These are phyloP conservation scores for Phytophthora citricola DNA, from an alignment of 352 stramenopile species.

Conservation along the genomic window DNA sequence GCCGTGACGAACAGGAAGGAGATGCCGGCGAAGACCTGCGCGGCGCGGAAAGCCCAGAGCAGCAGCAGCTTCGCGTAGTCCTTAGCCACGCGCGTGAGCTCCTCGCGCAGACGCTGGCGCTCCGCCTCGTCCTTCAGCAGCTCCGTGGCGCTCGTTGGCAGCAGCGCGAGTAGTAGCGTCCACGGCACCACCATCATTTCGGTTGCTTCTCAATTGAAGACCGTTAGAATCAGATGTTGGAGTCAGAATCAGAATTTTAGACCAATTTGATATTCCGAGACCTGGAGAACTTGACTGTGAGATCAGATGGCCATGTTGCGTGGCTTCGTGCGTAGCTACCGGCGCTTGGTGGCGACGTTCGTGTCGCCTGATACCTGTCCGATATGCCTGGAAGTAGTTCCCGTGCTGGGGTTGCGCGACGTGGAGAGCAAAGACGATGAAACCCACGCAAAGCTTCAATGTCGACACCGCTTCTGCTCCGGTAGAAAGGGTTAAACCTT, in stretches of 20 bases:
- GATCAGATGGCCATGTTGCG: constrained; percentile 46
- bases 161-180: constrained; percentile 57
- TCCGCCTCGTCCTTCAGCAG: constrained; percentile 53
- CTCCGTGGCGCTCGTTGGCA: constrained; percentile 53
- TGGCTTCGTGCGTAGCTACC: constrained; percentile 58
- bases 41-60: constrained; percentile 44
- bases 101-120: constrained; percentile 54
- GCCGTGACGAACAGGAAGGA: constrained; percentile 60
- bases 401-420: constrained; percentile 47
- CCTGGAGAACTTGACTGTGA: background rate
- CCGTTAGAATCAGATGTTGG: constrained; percentile 2
- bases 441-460: constrained; percentile 52
- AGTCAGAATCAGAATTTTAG: constrained; percentile 1
- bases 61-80: constrained; percentile 44
- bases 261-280: background rate
- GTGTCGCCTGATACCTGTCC: constrained; percentile 47
- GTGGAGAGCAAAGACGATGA: constrained; percentile 30
- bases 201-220: background rate
- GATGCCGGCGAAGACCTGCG: constrained; percentile 44
- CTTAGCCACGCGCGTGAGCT: constrained; percentile 37
- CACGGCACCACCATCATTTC: constrained; percentile 47
- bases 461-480: constrained; percentile 67
- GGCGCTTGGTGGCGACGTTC: constrained; percentile 58
- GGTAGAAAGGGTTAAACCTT: constrained; percentile 17
- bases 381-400: constrained; percentile 71